Base-by-base conservation (phyloP, 2,329 filamentous ascomycete genomes). In the Penicillium digitatum region DNA sequence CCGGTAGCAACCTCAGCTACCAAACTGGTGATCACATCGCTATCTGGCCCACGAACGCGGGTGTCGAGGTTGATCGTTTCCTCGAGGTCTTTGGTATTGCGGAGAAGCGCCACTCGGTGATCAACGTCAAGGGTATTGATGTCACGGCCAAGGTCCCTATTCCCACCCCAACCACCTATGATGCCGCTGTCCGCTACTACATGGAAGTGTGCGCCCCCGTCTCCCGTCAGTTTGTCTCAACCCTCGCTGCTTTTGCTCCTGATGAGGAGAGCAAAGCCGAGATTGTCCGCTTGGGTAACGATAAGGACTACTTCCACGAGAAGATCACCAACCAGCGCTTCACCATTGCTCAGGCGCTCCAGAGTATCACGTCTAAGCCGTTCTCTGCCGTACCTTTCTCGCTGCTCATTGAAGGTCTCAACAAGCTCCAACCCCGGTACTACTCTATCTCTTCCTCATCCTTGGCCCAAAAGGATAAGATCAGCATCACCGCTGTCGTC, bases 371-470 rank as follows among this genome's bases (percentile, higher is more conserved):
- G 32, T 86, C 87, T 46, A 79, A 89, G 74, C 85, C 85, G 56
- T 99, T 94, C 89, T 79, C 84, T 52, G 86, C 85, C 52, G 86
- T 96, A 53, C 95, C 94, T 16, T 97, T 99, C 78, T 96, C 94
- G 9, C 86, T 92, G 66, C 86, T 97, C 66, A 91, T 99, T 63
- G 94, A 99, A 80, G 89, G 90, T 62, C 76, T 99, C 58, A 89
- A 87, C 76, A 97, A 96, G 80, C 85, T 99, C 54, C 94, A 99
- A 75, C 93, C 94, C 37, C 90, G 94, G 47, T 99, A 97, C 81
- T 99, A 99, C 80, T 99, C 95, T 47, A 99, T 99, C 74, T 99
- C 94, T 2, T 99, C 95, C 1, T 97, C 94, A 0, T 96, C 94
- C 7, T 74, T 91, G 9, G 92, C 95, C 16, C 92, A 99, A 72